Conservation (phyloP, 179 eudicot species). For the Corrigiola litoralis region DNA sequence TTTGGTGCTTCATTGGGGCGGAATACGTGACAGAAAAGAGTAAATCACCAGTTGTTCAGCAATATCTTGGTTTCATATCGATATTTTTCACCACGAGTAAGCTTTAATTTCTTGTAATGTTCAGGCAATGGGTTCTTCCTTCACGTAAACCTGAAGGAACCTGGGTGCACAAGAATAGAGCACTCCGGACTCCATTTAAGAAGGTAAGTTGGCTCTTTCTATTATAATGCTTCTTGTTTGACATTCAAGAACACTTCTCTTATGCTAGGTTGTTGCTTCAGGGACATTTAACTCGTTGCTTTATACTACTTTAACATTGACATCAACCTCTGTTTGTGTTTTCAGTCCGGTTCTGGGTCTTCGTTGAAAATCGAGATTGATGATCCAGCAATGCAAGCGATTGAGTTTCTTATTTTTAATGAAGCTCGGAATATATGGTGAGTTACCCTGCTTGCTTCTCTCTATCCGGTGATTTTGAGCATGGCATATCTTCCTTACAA, state of each 20-base stretch:
- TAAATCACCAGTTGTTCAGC: slow-evolving; percentile 25
- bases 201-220: slow-evolving; percentile 41
- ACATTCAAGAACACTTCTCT: not conserved
- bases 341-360: slow-evolving; percentile 69
- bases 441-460: slow-evolving; percentile 4
- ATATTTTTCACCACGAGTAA: not conserved
- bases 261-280: not conserved
- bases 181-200: slow-evolving; percentile 79
- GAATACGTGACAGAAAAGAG: slow-evolving; percentile 47
- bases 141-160: slow-evolving; percentile 71
- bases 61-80: not conserved
- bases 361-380: slow-evolving; percentile 71
- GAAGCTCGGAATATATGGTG: slow-evolving; percentile 89
- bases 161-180: slow-evolving; percentile 59
- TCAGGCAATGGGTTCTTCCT: slow-evolving; percentile 85
- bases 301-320: not conserved
- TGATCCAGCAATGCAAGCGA: slow-evolving; percentile 73
- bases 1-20: slow-evolving; percentile 91
- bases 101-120: not conserved
- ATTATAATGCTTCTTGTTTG: not conserved
- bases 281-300: not conserved
- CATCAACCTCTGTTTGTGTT: slow-evolving; percentile 17
- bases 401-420: slow-evolving; percentile 83
- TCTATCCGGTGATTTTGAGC: not conserved
- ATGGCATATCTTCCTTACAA: no score